These are phyloP conservation scores for Kregervanrija pseudodelftensis DNA, from an alignment of 805 yeast species.

Conservation along the genomic window DNA sequence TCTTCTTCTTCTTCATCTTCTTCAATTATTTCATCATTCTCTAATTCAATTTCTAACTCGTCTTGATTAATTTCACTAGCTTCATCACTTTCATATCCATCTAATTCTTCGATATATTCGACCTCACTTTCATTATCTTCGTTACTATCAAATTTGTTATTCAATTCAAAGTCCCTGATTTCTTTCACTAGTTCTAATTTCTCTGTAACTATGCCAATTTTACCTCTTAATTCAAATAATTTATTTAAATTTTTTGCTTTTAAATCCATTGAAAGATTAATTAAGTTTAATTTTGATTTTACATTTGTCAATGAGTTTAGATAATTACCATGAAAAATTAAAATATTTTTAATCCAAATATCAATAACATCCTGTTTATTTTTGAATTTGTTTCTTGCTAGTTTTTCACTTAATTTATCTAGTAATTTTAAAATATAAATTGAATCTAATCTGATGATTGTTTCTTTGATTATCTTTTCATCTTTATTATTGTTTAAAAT, in stretches of 20 bases:
- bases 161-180: slow-evolving; percentile 25
- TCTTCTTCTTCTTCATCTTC: slow-evolving; percentile 20
- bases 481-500: slow-evolving; percentile 54
- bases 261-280: slow-evolving; percentile 41
- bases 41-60: slow-evolving; percentile 15
- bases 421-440: slow-evolving; percentile 42
- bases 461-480: slow-evolving; percentile 41
- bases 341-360: slow-evolving; percentile 52
- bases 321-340: slow-evolving; percentile 48
- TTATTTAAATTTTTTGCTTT: slow-evolving; percentile 43
- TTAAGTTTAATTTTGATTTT: slow-evolving; percentile 33
- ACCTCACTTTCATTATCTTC: slow-evolving; percentile 41
- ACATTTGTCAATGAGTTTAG: slow-evolving; percentile 40
- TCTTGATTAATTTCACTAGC: slow-evolving; percentile 13
- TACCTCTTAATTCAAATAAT: slow-evolving; percentile 44
- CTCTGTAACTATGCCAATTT: slow-evolving; percentile 40
- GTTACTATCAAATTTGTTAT: slow-evolving; percentile 23
- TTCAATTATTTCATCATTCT: slow-evolving; percentile 17
- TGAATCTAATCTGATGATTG: slow-evolving; percentile 42
- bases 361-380: slow-evolving; percentile 38
- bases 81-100: slow-evolving; percentile 30
- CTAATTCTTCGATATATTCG: slow-evolving; percentile 68
- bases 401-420: slow-evolving; percentile 45
- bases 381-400: slow-evolving; percentile 36
- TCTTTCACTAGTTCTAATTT: slow-evolving; percentile 36